A percentile compares a stretch with the other conserved stretches of the same genome.
phyloP scores from a whole-genome alignment of 2,329 filamentous ascomycete genomes.

The Fusarium temperatum region DNA sequence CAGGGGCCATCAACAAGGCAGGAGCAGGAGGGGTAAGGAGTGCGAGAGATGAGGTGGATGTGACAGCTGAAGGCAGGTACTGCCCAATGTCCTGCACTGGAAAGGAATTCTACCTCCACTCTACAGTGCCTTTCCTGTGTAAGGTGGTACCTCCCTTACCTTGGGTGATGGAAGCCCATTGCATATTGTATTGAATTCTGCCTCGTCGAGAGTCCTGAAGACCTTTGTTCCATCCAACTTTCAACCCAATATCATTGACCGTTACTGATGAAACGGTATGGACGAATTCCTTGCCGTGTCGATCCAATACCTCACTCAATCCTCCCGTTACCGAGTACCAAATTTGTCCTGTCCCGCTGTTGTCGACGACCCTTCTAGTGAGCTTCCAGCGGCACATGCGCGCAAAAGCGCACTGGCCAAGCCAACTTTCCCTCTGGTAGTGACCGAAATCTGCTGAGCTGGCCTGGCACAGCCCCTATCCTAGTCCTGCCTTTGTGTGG shows the following conservation, averaged over 20 bases:
- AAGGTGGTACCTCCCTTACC: not conserved
- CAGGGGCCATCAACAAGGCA: constrained; percentile 3
- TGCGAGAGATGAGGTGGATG: not conserved
- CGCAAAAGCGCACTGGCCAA: constrained; percentile 7
- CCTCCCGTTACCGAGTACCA: constrained; percentile 30
- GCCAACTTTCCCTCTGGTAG: constrained; percentile 24
- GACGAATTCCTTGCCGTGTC: not conserved
- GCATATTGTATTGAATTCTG: constrained; percentile 8
- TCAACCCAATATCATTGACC: constrained; percentile 9
- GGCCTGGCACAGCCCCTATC: constrained; percentile 31
- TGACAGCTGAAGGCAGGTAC: not conserved
- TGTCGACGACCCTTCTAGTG: not conserved
- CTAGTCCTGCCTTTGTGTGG: not conserved
- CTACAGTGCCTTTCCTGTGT: not conserved
- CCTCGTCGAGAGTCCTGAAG: constrained; percentile 11
- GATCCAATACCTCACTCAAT: constrained; percentile 16
- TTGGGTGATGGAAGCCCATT: not conserved
- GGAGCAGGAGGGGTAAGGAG: constrained; percentile 25
- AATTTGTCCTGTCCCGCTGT: not conserved
- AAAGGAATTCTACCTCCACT: not conserved
- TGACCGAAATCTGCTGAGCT: constrained; percentile 33
- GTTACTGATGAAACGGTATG: constrained; percentile 9
- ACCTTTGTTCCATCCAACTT: not conserved
- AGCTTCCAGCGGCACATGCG: constrained; percentile 18
- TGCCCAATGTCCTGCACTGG: not conserved